phyloP scores from a whole-genome alignment of 2,329 filamentous ascomycete genomes.

The Blumeria graminis region DNA sequence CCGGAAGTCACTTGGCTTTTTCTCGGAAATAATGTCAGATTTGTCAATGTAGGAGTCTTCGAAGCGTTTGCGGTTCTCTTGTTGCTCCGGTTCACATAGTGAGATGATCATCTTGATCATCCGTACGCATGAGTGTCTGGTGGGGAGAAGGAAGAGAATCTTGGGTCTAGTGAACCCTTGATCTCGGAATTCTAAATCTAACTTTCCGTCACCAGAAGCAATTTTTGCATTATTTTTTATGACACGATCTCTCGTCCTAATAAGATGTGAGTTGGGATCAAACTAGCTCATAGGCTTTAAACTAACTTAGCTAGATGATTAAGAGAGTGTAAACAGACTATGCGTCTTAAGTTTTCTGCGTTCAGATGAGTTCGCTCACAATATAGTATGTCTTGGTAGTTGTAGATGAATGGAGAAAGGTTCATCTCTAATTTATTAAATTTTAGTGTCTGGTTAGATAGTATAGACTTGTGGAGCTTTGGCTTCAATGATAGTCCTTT shows the following conservation, averaged over 20 bases:
- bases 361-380: slow-evolving; percentile 48
- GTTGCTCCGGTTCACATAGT: slow-evolving; percentile 62
- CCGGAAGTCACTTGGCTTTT: slow-evolving; percentile 66
- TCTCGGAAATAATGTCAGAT: slow-evolving; percentile 41
- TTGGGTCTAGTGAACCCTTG: slow-evolving; percentile 93
- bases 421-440: slow-evolving; percentile 32
- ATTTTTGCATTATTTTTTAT: slow-evolving; percentile 79
- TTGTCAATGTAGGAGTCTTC: slow-evolving; percentile 55
- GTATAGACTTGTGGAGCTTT: slow-evolving; percentile 33
- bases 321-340: slow-evolving; percentile 60
- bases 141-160: slow-evolving; percentile 72
- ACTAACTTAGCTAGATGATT: slow-evolving; percentile 75
- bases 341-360: slow-evolving; percentile 39
- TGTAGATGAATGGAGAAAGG: slow-evolving; percentile 50
- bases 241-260: slow-evolving; percentile 60
- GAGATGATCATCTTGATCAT: slow-evolving; percentile 55
- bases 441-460: slow-evolving; percentile 15
- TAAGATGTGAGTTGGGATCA: slow-evolving; percentile 2
- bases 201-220: slow-evolving; percentile 35
- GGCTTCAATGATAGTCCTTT: slow-evolving; percentile 41
- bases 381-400: slow-evolving; percentile 60
- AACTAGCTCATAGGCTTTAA: background rate
- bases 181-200: slow-evolving; percentile 56
- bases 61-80: slow-evolving; percentile 87
- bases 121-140: slow-evolving; percentile 60